Evolutionary conservation across 2,329 filamentous ascomycete genomes (phyloP).

Genomic region (Exophiala xenobiotica): DNA sequence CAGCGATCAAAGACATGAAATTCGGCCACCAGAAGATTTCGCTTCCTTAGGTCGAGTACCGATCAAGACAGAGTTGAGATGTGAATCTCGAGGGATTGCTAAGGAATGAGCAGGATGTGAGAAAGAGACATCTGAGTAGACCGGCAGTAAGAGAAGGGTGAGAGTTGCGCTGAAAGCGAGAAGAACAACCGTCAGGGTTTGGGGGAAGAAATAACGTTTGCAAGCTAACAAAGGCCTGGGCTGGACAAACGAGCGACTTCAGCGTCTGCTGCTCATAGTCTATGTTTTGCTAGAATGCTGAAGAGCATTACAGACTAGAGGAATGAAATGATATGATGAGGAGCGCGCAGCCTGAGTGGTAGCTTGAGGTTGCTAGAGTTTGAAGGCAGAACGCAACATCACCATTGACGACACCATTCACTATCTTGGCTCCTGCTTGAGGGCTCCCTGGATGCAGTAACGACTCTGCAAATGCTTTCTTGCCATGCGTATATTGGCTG

Average conservation of each 20-base stretch:
- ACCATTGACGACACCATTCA: no score
- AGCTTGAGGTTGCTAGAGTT: no score
- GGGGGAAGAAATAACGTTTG: no score
- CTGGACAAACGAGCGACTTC: no score
- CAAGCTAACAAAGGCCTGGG: no score
- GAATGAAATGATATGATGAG: not conserved
- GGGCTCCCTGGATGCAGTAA: no score
- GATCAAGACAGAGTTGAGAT: no score
- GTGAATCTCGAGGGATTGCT: not conserved
- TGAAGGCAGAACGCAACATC: no score
- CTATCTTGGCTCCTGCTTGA: no score
- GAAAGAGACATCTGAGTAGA: not conserved
- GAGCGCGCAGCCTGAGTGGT: not conserved
- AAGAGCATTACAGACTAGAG: not conserved
- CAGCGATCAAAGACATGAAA: slow-evolving; percentile 11
- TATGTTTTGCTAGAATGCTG: not conserved
- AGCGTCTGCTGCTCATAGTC: not conserved
- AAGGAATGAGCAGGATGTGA: slow-evolving; percentile 3
- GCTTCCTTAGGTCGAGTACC: not conserved
- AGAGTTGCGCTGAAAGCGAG: not conserved
- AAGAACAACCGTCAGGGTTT: no score
- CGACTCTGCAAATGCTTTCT: no score
- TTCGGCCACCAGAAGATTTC: not conserved
- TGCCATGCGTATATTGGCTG: no score
- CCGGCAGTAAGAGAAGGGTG: not conserved